Evolutionary conservation across 2,329 filamentous ascomycete genomes (phyloP).

Genomic region (Fusarium coicis): DNA sequence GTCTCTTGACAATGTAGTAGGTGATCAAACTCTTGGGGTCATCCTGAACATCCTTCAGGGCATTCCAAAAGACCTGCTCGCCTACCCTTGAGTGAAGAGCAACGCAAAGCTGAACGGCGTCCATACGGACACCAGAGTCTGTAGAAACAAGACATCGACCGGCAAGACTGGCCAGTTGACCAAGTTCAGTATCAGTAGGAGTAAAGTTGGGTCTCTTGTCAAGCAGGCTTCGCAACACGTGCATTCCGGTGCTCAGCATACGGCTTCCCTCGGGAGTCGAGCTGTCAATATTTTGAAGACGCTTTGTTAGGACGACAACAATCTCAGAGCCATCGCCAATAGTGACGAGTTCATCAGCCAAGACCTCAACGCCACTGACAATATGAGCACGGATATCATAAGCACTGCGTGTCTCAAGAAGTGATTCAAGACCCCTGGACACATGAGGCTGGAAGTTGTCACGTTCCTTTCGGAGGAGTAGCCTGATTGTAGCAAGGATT

Average conservation of each 20-base stretch:
- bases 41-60: conserved; percentile 71
- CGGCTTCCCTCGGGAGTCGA: conserved; percentile 58
- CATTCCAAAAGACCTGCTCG: conserved; percentile 73
- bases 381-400: conserved; percentile 79
- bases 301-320: conserved; percentile 62
- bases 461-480: conserved; percentile 75
- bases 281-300: conserved; percentile 57
- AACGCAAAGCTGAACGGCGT: conserved; percentile 83
- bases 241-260: conserved; percentile 70
- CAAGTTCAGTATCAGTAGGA: conserved; percentile 64
- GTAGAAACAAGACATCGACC: conserved; percentile 68
- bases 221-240: conserved; percentile 70
- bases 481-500: conserved; percentile 77
- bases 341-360: conserved; percentile 76
- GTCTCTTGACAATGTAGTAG: conserved; percentile 81
- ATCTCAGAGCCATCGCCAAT: conserved; percentile 73
- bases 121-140: conserved; percentile 74
- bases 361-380: conserved; percentile 77
- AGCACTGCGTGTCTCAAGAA: conserved; percentile 71
- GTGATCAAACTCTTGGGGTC: conserved; percentile 82
- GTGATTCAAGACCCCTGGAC: conserved; percentile 72
- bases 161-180: conserved; percentile 61
- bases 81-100: conserved; percentile 73
- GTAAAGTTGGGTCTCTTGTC: conserved; percentile 59
- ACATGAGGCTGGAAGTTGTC: conserved; percentile 75